phyloP scores from a whole-genome alignment of 306 rosid species.

The Crotalaria pallida region DNA sequence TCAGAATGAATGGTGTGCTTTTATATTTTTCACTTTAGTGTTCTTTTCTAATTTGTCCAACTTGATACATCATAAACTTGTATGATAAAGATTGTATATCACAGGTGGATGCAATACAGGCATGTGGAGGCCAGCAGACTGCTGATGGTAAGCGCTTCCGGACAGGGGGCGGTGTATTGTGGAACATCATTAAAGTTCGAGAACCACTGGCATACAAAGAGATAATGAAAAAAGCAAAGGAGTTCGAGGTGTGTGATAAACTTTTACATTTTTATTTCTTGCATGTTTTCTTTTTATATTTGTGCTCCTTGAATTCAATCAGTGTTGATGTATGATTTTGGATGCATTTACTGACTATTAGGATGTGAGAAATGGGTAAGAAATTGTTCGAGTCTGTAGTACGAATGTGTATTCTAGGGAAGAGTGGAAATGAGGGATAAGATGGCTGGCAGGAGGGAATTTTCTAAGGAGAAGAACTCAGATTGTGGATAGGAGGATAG shows the following conservation, averaged over 20 bases:
- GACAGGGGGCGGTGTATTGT: constrained; percentile 84
- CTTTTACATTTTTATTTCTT: background rate
- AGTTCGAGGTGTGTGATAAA: constrained; percentile 65
- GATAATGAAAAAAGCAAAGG: constrained; percentile 79
- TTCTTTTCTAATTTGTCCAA: background rate
- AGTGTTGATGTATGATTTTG: background rate
- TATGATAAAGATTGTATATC: constrained; percentile 15
- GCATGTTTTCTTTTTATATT: background rate
- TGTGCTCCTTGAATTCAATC: background rate
- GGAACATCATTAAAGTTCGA: constrained; percentile 72
- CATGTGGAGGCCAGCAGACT: constrained; percentile 90
- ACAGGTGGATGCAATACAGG: constrained; percentile 82
- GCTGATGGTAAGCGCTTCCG: constrained; percentile 64
- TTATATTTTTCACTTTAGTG: background rate
- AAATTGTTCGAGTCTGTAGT: background rate
- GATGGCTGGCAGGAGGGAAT: background rate
- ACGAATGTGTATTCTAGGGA: background rate
- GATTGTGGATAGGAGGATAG: background rate
- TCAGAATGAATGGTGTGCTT: background rate
- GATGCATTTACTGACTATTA: background rate
- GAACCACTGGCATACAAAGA: constrained; percentile 84
- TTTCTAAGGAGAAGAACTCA: background rate
- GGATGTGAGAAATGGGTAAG: background rate
- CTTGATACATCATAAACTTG: constrained; percentile 10
- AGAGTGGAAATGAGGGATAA: background rate